Evolutionary conservation across 306 rosid genomes (phyloP), one percentile per base, ranked within the genome.

Genomic region (Elaeagnus macrophylla): DNA sequence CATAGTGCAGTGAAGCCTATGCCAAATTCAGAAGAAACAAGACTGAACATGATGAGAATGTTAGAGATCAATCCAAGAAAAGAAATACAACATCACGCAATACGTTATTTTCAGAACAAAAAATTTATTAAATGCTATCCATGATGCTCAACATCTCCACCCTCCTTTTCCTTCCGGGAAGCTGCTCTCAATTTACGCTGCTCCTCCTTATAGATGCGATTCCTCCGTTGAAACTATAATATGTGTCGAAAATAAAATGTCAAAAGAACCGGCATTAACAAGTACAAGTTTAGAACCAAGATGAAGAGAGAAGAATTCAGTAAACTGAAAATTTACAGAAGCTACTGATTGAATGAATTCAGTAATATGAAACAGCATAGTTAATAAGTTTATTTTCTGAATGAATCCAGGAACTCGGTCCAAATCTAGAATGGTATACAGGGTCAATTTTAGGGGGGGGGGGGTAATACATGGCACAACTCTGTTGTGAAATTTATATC

Each of bases 161-260:
- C 94, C 63, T 77, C 88, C 48, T 73, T 79, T 58, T 63, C 83
- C 70, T 84, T 81, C 74, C 74, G 70, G 32, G 80, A 56, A 55
- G 89, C 96, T 48, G 96, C 87, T 61, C 95, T 81, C 54, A 93
- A 44, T 64, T 93, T 82, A 55, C 99, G 95, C 71, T 87, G 94
- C 77, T 93, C 96, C 77, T 93, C 99, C 86, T 84, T 84, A 67
- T 84, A 93, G 56, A 93, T 73, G 40, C 99, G 83, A 70, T 93
- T 93, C 65, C 99, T 79, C 56, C 99, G 79, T 77, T 72, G 88
- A 70, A 82, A 91, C 99, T 77, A 73, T 51, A 42, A 57, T 14
- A 53, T 41, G 19, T 43, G 32, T 12, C 6, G 37, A 36, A 11
- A 0, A 68, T 20, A 59, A 49, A 46, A 59, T 7, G 37, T 13